Conservation (phyloP, 2,329 filamentous ascomycete genomes). For the Tolypocladium tundrense region DNA sequence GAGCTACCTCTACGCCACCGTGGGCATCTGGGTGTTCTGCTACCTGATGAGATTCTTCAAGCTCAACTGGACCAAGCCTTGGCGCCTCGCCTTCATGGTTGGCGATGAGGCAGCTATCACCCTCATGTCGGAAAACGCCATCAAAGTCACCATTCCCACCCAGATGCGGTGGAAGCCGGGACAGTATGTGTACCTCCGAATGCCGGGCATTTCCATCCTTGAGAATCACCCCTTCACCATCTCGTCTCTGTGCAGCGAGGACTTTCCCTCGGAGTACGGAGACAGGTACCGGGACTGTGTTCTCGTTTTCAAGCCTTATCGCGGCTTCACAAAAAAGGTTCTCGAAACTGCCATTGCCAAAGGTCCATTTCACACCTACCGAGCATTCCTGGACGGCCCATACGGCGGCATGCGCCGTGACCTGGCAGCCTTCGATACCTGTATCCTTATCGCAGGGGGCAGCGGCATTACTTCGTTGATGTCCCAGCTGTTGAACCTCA, state of each 20-base stretch:
- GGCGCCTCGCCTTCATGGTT: constrained; percentile 69
- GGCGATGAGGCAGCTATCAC: constrained; percentile 88
- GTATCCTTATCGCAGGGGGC: constrained; percentile 85
- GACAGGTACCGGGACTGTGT: constrained; percentile 81
- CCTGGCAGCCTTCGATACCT: constrained; percentile 85
- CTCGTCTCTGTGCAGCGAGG: constrained; percentile 81
- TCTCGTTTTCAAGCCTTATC: constrained; percentile 83
- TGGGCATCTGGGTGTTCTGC: constrained; percentile 68
- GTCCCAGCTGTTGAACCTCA: constrained; percentile 83
- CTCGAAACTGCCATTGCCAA: constrained; percentile 75
- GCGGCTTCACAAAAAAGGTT: constrained; percentile 79
- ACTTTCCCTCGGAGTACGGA: constrained; percentile 87
- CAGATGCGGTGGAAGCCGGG: constrained; percentile 88
- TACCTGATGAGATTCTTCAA: constrained; percentile 70
- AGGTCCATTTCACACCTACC: constrained; percentile 83
- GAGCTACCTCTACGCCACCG: constrained; percentile 75
- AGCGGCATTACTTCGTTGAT: constrained; percentile 91
- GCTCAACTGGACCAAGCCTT: constrained; percentile 80
- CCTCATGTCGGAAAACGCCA: constrained; percentile 82
- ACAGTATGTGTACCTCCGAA: constrained; percentile 88
- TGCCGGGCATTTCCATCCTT: constrained; percentile 83
- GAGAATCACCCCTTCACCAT: constrained; percentile 97
- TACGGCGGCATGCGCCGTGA: constrained; percentile 91
- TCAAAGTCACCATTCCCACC: constrained; percentile 90
- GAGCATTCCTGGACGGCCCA: constrained; percentile 85